Conservation (phyloP, 306 rosid genomes). For the Glycine latifolia region DNA sequence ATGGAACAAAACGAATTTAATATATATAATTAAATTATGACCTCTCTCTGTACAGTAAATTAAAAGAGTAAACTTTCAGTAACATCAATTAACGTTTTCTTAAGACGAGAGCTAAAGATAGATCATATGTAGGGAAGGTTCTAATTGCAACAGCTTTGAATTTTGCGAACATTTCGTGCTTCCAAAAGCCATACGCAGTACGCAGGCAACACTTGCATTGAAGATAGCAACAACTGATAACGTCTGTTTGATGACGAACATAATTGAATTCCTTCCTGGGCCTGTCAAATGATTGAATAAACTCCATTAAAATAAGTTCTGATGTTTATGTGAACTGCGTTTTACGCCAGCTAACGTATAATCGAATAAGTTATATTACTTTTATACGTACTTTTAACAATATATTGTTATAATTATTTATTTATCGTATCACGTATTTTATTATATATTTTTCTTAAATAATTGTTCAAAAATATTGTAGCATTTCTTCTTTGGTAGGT, state of each 20-base stretch:
- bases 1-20: not conserved
- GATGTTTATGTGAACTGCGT: not conserved
- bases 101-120: not conserved
- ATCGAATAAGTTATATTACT: no score
- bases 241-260: not conserved
- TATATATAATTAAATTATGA: not conserved
- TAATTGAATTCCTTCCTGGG: not conserved
- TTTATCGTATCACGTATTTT: no score
- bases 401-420: not conserved
- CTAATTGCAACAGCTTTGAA: not conserved
- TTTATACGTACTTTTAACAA: no score
- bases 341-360: not conserved
- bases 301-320: not conserved
- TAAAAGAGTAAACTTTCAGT: not conserved
- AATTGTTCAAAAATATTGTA: no score
- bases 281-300: not conserved
- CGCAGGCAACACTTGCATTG: not conserved
- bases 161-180: not conserved
- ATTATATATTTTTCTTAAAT: no score
- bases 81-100: not conserved
- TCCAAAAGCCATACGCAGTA: not conserved
- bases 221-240: not conserved
- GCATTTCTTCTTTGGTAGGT: no score
- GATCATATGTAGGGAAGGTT: not conserved
- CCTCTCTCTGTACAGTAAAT: not conserved